A percentile compares a stretch with the other conserved stretches of the same genome.
phyloP scores from a whole-genome alignment of 2,329 filamentous ascomycete genomes.

The Colletotrichum sp. region DNA sequence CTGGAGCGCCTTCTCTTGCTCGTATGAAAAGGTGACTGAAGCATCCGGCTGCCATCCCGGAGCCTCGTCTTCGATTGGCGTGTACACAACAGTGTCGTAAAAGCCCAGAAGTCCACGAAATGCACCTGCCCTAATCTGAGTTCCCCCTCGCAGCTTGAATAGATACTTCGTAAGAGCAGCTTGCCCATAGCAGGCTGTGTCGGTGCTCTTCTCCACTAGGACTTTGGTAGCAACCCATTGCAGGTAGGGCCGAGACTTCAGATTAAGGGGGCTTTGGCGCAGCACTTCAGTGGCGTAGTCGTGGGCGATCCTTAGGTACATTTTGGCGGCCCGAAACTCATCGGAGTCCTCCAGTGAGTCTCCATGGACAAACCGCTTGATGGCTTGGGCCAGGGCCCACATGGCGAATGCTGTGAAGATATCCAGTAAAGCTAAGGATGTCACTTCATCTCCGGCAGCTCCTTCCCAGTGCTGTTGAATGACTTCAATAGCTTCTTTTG shows the following conservation, averaged over 20 bases:
- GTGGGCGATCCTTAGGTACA: rapidly evolving
- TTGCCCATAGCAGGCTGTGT: background rate
- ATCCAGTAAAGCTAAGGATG: background rate
- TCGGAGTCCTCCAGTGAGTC: background rate
- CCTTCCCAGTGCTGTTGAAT: background rate
- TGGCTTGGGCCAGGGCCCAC: background rate
- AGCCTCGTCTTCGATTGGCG: background rate
- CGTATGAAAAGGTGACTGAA: background rate
- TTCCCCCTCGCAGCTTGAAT: rapidly evolving
- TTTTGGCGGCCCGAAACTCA: background rate
- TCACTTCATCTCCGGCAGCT: background rate
- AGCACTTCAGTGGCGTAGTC: background rate
- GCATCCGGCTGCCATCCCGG: rapidly evolving
- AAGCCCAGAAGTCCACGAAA: background rate
- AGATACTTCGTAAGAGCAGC: background rate
- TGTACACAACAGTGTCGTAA: too few species aligned
- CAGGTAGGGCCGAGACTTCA: background rate
- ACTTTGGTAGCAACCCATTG: background rate
- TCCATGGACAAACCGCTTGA: too few species aligned
- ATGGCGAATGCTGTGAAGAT: background rate
- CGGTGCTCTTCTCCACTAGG: background rate
- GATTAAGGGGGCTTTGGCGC: background rate
- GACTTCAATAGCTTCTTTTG: rapidly evolving
- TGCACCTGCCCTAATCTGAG: rapidly evolving
- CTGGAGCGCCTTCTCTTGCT: background rate